Conservation (phyloP, 1,284 basidiomycete genomes). For the Clitocybe nebularis region DNA sequence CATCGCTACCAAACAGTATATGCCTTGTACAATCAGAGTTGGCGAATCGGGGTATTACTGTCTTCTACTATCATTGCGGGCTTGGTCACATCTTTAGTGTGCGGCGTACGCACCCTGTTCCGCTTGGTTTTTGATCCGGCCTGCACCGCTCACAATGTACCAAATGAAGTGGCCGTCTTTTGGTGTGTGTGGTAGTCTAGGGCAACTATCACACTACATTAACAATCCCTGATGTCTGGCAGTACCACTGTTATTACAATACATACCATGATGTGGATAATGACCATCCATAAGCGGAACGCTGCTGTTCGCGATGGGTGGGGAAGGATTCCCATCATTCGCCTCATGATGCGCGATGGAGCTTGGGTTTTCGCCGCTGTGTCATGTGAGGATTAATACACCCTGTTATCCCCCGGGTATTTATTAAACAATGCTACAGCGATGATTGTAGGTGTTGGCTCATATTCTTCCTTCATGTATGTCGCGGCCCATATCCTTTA, state of each 20-base stretch:
- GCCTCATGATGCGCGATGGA: slow-evolving; percentile 11
- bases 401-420: neutral
- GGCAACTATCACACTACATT: neutral
- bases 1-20: neutral
- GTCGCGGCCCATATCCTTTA: slow-evolving; percentile 7
- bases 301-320: slow-evolving; percentile 1
- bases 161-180: slow-evolving; percentile 6
- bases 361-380: slow-evolving; percentile 10
- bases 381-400: neutral
- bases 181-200: neutral
- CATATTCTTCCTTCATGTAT: slow-evolving; percentile 6
- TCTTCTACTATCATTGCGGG: neutral
- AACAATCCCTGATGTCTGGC: neutral
- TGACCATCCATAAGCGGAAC: slow-evolving; percentile 11
- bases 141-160: slow-evolving; percentile 3
- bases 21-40: slow-evolving; percentile 5
- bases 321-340: slow-evolving; percentile 7
- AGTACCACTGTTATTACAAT: slow-evolving; percentile 4
- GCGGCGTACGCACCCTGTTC: slow-evolving; percentile 1
- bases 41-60: slow-evolving; percentile 5
- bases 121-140: neutral
- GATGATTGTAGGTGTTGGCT: slow-evolving; percentile 2
- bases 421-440: neutral
- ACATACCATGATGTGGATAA: slow-evolving; percentile 6
- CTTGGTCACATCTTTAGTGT: neutral